Percentiles rank a stretch among this genome's conserved stretches.
Conservation (phyloP, 2,329 filamentous ascomycete species). For the Atkinsonella hypoxylon region DNA sequence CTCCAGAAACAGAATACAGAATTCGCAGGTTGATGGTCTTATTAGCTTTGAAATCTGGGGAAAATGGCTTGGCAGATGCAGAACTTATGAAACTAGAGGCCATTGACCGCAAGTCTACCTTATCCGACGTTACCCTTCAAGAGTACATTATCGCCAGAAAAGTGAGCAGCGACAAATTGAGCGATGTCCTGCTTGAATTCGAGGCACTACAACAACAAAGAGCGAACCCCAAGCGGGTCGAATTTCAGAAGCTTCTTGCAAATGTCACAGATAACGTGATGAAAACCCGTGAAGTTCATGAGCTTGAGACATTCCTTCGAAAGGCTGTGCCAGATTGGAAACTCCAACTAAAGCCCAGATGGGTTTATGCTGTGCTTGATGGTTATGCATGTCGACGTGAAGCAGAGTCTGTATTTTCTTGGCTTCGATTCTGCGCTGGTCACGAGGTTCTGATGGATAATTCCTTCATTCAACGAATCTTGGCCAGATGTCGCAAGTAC, state of each 20-base stretch:
- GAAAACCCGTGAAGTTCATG: slow-evolving; percentile 12
- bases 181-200: slow-evolving; percentile 12
- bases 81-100: slow-evolving; percentile 15
- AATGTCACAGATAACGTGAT: slow-evolving; percentile 24
- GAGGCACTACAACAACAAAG: slow-evolving; percentile 9
- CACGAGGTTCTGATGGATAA: slow-evolving; percentile 17
- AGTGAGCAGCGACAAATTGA: slow-evolving; percentile 18
- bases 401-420: slow-evolving; percentile 15
- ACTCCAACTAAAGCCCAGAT: slow-evolving; percentile 16
- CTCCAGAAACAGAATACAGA: slow-evolving; percentile 14
- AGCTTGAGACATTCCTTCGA: slow-evolving; percentile 19
- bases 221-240: slow-evolving; percentile 9
- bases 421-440: slow-evolving; percentile 21
- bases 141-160: slow-evolving; percentile 16
- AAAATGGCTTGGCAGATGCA: slow-evolving; percentile 14
- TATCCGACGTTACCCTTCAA: slow-evolving; percentile 17
- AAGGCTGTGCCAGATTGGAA: slow-evolving; percentile 14
- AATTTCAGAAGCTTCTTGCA: slow-evolving; percentile 16
- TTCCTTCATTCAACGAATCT: slow-evolving; percentile 17
- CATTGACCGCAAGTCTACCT: slow-evolving; percentile 10
- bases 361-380: slow-evolving; percentile 20
- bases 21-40: slow-evolving; percentile 17
- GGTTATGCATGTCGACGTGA: slow-evolving; percentile 18
- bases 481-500: slow-evolving; percentile 19
- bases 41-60: slow-evolving; percentile 16